Evolutionary conservation across 164 flowering plant species (phyloP).

Genomic region (Aristolochia fimbriata): DNA sequence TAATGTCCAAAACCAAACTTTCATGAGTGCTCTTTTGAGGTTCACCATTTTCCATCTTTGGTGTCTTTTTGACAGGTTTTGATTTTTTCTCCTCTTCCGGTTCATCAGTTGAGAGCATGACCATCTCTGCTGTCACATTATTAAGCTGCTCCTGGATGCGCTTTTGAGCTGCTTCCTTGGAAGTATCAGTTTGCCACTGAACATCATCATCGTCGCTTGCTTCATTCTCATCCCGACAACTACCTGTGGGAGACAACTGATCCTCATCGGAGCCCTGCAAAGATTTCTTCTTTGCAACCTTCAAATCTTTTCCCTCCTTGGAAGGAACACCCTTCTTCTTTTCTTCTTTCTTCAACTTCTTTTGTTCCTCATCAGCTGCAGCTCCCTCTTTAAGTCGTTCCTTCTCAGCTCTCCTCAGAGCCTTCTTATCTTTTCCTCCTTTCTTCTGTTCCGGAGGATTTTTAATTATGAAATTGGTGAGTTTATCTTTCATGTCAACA

Average conservation of each 20-base stretch:
- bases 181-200: conserved; percentile 79
- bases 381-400: conserved; percentile 91
- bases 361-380: conserved; percentile 76
- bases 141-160: conserved; percentile 70
- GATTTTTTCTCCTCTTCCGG: conserved; percentile 18
- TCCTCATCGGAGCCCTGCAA: conserved; percentile 49
- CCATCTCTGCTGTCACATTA: conserved; percentile 69
- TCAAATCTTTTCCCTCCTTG: conserved; percentile 21
- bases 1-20: conserved; percentile 26
- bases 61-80: no score
- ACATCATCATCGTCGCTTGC: conserved; percentile 29
- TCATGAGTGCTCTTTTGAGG: conserved; percentile 5
- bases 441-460: conserved; percentile 87
- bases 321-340: conserved; percentile 38
- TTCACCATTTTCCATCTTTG: conserved; percentile 1
- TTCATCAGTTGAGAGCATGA: conserved; percentile 48
- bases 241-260: conserved; percentile 35
- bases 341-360: conserved; percentile 58
- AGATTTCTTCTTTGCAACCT: conserved; percentile 38
- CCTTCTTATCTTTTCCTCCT: conserved; percentile 74
- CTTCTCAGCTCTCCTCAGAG: conserved; percentile 91
- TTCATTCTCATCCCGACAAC: conserved; percentile 46
- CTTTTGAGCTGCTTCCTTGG: conserved; percentile 51
- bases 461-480: conserved; percentile 74
- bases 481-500: conserved; percentile 92